These are phyloP conservation scores for Dipodascopsis uninucleata DNA, from an alignment of 805 yeast species.

Conservation along the genomic window DNA sequence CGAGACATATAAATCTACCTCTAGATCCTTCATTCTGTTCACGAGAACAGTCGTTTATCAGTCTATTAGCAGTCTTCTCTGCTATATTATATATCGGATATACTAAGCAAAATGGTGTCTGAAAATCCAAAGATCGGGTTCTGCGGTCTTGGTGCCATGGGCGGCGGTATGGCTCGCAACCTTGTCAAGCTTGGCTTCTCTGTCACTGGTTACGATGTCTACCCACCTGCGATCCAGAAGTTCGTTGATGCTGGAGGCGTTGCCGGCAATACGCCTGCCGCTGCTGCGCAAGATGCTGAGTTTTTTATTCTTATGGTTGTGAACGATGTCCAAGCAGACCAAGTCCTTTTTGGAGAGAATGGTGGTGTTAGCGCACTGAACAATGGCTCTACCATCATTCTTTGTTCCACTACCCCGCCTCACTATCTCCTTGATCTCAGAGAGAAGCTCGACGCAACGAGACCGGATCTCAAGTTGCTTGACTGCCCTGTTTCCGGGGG, in stretches of 20 bases:
- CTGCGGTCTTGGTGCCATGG: slow-evolving; percentile 25
- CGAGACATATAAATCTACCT: too few species aligned
- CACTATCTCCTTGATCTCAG: slow-evolving; percentile 9
- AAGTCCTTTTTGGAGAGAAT: slow-evolving; percentile 13
- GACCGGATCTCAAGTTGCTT: slow-evolving; percentile 15
- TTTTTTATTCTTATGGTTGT: slow-evolving; percentile 21
- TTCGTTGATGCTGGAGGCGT: slow-evolving; percentile 22
- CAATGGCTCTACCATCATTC: slow-evolving; percentile 12
- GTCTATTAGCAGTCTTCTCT: too few species aligned
- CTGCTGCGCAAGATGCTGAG: slow-evolving; percentile 18
- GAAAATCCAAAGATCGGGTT: slow-evolving; percentile 16
- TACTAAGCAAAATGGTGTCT: slow-evolving; percentile 14
- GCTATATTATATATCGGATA: too few species aligned
- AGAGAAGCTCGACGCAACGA: slow-evolving; percentile 11
- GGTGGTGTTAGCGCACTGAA: slow-evolving; percentile 17
- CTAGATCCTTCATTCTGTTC: too few species aligned
- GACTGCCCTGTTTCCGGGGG: slow-evolving; percentile 25
- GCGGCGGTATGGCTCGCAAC: slow-evolving; percentile 24
- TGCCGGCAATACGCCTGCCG: slow-evolving; percentile 17
- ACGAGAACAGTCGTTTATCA: too few species aligned
- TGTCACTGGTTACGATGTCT: slow-evolving; percentile 17
- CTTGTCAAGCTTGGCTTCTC: slow-evolving; percentile 14
- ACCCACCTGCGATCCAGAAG: slow-evolving; percentile 15
- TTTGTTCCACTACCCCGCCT: slow-evolving; percentile 22
- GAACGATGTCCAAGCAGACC: slow-evolving; percentile 20